Evolutionary conservation across 2,329 filamentous ascomycete genomes (phyloP), one percentile per base, ranked within the genome.

Genomic region (Thielaviopsis populi): DNA sequence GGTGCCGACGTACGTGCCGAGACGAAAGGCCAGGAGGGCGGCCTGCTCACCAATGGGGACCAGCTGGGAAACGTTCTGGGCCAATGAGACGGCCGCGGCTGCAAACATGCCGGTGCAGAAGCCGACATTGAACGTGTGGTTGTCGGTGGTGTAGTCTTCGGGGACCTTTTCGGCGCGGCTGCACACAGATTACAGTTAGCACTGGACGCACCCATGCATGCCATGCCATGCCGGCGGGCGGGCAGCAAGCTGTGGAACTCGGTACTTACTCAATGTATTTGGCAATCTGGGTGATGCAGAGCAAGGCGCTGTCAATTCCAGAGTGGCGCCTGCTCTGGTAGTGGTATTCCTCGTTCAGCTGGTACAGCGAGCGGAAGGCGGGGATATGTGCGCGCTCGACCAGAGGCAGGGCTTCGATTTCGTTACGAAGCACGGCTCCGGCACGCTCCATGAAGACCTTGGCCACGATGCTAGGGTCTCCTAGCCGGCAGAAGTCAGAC

Each of bases 81-180:
- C 80, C 24, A 81, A 83, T 13, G 84, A 81, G 64, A 88, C 80
- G 17, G 84, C 85, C 13, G 81, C 77, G n/a, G 83, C 85, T n/a
- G 85, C 84, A 69, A 88, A 81, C 24, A 86, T 77, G 61, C 86
- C 86, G 48, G 84, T 86, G 76, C 85, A 88, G 53, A 88, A 78
- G 65, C 84, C 85, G 33, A 87, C 77, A 27, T 85, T 75, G 69
- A 79, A 75, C 15, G 77, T 80, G 74, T 82, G 72, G 70, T 76
- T 70, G 71, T 78, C 71, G 69, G 74, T 67, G 70, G 80, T 71
- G 72, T 75, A 73, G 78, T 83, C 75, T 72, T 78, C 71, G 73
- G 80, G 76, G 76, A 82, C 74, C 78, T 79, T 80, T 68, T 81
- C 79, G 40, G 74, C 74, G 63, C 79, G 77, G 67, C 79, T 81